Conservation (phyloP, 768 basidiomycete genomes). For the Tylopilus subfusipes region DNA sequence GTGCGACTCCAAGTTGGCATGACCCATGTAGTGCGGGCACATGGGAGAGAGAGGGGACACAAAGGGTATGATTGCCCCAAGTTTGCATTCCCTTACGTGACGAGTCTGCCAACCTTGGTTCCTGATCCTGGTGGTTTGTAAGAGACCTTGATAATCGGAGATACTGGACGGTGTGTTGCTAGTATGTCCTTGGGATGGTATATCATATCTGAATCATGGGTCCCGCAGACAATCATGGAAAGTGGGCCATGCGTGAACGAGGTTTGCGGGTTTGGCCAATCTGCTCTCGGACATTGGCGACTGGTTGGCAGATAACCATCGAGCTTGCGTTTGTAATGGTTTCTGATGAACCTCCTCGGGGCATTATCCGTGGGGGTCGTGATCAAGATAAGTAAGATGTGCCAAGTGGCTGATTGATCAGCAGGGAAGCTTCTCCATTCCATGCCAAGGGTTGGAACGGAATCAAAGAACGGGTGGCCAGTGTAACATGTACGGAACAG, state of each 20-base stretch:
- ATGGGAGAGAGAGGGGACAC: conserved; percentile 10
- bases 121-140: conserved; percentile 2
- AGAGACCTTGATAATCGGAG: background rate
- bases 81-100: conserved; percentile 5
- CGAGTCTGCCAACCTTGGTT: background rate
- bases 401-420: conserved; percentile 15
- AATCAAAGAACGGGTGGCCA: background rate
- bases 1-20: conserved; percentile 8
- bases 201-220: background rate
- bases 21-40: conserved; percentile 12
- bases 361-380: conserved; percentile 1
- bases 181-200: background rate
- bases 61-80: conserved; percentile 4
- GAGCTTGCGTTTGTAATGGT: conserved; percentile 2
- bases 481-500: background rate
- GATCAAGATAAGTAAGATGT: conserved; percentile 2
- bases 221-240: background rate
- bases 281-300: background rate
- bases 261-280: background rate
- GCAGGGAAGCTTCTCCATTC: conserved; percentile 10
- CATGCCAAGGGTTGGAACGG: conserved; percentile 4
- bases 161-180: background rate
- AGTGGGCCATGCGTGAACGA: background rate
- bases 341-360: conserved; percentile 13
- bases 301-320: background rate